phyloP scores from a whole-genome alignment of 306 rosid species.

The Betula pendula region DNA sequence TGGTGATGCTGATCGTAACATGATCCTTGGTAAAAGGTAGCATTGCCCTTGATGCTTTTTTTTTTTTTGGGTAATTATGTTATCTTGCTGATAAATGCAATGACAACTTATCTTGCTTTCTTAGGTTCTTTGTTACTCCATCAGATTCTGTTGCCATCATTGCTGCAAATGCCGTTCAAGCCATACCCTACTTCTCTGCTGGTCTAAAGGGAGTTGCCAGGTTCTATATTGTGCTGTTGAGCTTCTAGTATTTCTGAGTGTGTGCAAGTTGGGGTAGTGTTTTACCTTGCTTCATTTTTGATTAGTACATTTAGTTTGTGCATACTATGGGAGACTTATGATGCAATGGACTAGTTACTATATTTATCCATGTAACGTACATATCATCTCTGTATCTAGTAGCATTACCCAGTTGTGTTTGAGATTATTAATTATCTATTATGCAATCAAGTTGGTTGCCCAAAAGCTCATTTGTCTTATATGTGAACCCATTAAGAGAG shows the following conservation, averaged over 20 bases:
- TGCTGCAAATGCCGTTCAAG: slow-evolving; percentile 98
- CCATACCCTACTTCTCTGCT: slow-evolving; percentile 89
- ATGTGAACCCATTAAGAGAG: neutral
- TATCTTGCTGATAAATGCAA: slow-evolving; percentile 5
- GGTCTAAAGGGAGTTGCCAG: slow-evolving; percentile 99
- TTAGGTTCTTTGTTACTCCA: slow-evolving; percentile 96
- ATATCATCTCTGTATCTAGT: neutral
- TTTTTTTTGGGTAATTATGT: slow-evolving; percentile 17
- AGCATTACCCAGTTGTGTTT: neutral
- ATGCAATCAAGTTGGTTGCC: neutral
- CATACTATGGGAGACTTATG: neutral
- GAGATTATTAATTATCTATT: neutral
- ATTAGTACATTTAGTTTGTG: neutral
- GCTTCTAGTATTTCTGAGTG: neutral
- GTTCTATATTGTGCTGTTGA: slow-evolving; percentile 31
- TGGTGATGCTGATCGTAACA: slow-evolving; percentile 99
- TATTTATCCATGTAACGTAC: neutral
- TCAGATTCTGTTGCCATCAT: slow-evolving; percentile 98
- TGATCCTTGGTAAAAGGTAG: slow-evolving; percentile 98
- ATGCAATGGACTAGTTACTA: neutral
- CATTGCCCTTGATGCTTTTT: slow-evolving; percentile 6
- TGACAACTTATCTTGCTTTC: slow-evolving; percentile 24
- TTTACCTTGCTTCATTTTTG: neutral
- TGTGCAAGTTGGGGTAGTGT: neutral
- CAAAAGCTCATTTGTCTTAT: neutral